These are phyloP conservation scores for Talaromyces pinophilus DNA, from an alignment of 2,329 filamentous ascomycete genomes.

Conservation along the genomic window DNA sequence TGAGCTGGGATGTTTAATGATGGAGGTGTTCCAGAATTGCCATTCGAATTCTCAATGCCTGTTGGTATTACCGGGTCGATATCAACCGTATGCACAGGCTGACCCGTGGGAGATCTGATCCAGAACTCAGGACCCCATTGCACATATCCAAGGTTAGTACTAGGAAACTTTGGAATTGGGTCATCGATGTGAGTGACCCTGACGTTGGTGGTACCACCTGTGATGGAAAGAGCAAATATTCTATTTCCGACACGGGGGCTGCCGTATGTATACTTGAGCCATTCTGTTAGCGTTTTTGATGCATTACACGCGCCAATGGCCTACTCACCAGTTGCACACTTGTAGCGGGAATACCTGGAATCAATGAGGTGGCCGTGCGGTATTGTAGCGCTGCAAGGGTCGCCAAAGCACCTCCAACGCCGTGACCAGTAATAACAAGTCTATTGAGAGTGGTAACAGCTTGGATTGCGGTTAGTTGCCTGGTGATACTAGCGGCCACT, in stretches of 20 bases:
- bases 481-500: conserved; percentile 36
- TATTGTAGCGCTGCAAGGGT: conserved; percentile 47
- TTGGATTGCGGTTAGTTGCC: conserved; percentile 39
- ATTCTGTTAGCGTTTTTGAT: background rate
- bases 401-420: conserved; percentile 52
- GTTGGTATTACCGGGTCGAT: conserved; percentile 32
- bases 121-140: conserved; percentile 47
- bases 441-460: conserved; percentile 40
- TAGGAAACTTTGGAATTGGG: conserved; percentile 42
- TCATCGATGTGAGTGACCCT: conserved; percentile 43
- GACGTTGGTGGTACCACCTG: conserved; percentile 25
- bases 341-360: conserved; percentile 30
- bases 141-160: conserved; percentile 34
- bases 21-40: conserved; percentile 36
- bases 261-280: conserved; percentile 45
- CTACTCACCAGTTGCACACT: background rate
- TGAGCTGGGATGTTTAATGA: conserved; percentile 34
- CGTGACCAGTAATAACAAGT: conserved; percentile 51
- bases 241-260: conserved; percentile 45
- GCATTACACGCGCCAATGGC: too few species aligned
- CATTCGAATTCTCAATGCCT: conserved; percentile 36
- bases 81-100: conserved; percentile 34
- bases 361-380: conserved; percentile 29
- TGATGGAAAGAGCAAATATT: conserved; percentile 42
- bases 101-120: conserved; percentile 38